Percentiles rank a stretch among this genome's conserved stretches.
Evolutionary conservation across 2,329 filamentous ascomycete species (phyloP).

Genomic region (Penicillium sp.): DNA sequence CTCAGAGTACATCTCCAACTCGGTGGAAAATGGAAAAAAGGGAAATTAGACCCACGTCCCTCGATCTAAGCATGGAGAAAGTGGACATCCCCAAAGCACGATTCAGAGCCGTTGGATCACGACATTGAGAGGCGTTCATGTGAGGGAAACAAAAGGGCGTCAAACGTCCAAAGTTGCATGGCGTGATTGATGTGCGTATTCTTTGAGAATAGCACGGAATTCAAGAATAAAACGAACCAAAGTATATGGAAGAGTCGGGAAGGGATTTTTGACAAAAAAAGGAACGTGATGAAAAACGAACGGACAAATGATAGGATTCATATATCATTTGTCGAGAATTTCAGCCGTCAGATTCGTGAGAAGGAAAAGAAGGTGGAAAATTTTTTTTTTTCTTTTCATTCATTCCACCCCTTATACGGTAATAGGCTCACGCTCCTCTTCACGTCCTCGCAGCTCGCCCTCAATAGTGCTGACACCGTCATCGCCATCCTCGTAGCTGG

Average conservation of each 20-base stretch:
- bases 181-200: conserved; percentile 1
- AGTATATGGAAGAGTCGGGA: neutral
- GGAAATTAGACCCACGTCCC: conserved; percentile 3
- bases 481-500: conserved; percentile 48
- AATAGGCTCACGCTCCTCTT: conserved; percentile 38
- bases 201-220: neutral
- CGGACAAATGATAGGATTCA: neutral
- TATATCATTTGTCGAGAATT: neutral
- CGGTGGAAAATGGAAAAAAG: conserved; percentile 1
- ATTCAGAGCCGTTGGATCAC: conserved; percentile 16
- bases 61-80: conserved; percentile 4
- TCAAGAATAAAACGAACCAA: neutral
- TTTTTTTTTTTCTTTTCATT: neutral
- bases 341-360: conserved; percentile 18
- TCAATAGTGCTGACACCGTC: conserved; percentile 36
- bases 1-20: conserved; percentile 3
- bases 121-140: conserved; percentile 10
- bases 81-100: conserved; percentile 14
- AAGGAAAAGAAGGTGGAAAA: neutral
- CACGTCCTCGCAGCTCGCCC: conserved; percentile 37
- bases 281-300: neutral
- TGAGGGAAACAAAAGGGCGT: neutral
- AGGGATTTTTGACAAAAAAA: neutral
- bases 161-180: neutral
- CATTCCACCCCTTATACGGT: conserved; percentile 15